Conservation (phyloP, 805 yeast species). For the Candida chilensis region DNA sequence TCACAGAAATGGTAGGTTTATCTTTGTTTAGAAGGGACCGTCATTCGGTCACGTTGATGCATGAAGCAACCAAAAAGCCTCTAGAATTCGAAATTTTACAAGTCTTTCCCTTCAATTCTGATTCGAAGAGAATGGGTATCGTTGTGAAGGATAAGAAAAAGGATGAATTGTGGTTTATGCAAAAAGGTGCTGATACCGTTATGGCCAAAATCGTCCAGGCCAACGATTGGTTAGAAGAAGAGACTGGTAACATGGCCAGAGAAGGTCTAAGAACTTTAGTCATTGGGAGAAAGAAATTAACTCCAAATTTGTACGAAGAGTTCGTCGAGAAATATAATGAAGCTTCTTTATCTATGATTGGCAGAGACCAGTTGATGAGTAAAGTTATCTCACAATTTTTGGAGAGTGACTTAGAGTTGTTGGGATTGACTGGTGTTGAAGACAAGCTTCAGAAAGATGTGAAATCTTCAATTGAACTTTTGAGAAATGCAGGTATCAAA, state of each 20-base stretch:
- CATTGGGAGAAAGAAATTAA: slow-evolving; percentile 74
- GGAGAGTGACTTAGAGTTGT: slow-evolving; percentile 75
- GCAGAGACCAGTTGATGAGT: slow-evolving; percentile 72
- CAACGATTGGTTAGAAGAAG: slow-evolving; percentile 97
- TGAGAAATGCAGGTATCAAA: slow-evolving; percentile 93
- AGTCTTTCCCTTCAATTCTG: slow-evolving; percentile 91
- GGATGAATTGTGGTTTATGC: slow-evolving; percentile 74
- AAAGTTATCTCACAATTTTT: slow-evolving; percentile 56
- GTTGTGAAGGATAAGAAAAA: slow-evolving; percentile 54
- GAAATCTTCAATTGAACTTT: slow-evolving; percentile 81
- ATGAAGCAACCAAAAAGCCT: slow-evolving; percentile 42
- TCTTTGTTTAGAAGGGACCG: slow-evolving; percentile 79
- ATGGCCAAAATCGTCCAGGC: slow-evolving; percentile 76
- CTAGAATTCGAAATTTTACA: slow-evolving; percentile 62
- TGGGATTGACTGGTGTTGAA: slow-evolving; percentile 96
- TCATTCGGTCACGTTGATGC: slow-evolving; percentile 57
- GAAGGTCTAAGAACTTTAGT: slow-evolving; percentile 96
- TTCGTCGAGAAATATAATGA: slow-evolving; percentile 58
- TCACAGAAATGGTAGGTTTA: slow-evolving; percentile 81
- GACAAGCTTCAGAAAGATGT: slow-evolving; percentile 90
- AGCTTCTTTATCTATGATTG: slow-evolving; percentile 71
- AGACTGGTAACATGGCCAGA: slow-evolving; percentile 94
- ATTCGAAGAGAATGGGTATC: slow-evolving; percentile 94
- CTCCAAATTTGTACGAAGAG: slow-evolving; percentile 41
- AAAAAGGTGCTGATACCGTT: slow-evolving; percentile 96